Evolutionary conservation across 2,329 filamentous ascomycete genomes (phyloP).

Genomic region (Coleophoma eucalyptorum): DNA sequence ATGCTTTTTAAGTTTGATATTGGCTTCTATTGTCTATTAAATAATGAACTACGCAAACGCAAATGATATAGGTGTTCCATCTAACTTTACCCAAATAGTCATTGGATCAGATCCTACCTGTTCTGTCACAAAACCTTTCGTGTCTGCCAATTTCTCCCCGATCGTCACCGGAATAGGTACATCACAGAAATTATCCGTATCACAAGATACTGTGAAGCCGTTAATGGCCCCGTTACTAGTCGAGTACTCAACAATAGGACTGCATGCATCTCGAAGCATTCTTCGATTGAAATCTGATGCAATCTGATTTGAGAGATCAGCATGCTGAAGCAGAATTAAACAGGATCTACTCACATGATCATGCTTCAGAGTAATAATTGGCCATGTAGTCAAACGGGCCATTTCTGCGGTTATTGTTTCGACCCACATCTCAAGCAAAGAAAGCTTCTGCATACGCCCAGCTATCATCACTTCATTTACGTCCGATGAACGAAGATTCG

Average conservation of each 20-base stretch:
- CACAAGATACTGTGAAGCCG: slow-evolving; percentile 30
- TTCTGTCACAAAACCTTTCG: slow-evolving; percentile 5
- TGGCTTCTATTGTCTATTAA: too few relatives aligned
- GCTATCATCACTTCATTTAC: slow-evolving; percentile 18
- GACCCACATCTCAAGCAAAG: slow-evolving; percentile 20
- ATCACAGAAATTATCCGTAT: slow-evolving; percentile 24
- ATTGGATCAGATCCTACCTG: slow-evolving; percentile 46
- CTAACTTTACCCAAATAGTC: slow-evolving; percentile 42
- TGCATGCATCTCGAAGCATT: slow-evolving; percentile 13
- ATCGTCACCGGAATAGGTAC: slow-evolving; percentile 10
- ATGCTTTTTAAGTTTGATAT: too few relatives aligned
- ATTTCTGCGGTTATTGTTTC: slow-evolving; percentile 19
- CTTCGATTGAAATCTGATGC: slow-evolving; percentile 43
- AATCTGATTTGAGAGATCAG: not conserved
- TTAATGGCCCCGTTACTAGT: slow-evolving; percentile 2
- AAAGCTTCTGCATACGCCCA: slow-evolving; percentile 1
- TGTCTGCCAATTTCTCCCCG: slow-evolving; percentile 24
- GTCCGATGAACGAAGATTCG: slow-evolving; percentile 50
- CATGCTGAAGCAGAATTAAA: not conserved
- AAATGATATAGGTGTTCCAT: slow-evolving; percentile 21
- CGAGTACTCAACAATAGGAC: slow-evolving; percentile 10
- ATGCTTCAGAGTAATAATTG: slow-evolving; percentile 49
- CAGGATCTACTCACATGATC: slow-evolving; percentile 32
- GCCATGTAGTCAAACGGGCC: slow-evolving; percentile 37
- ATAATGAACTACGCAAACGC: not conserved